These are phyloP conservation scores for Vachellia pachyceras DNA, from an alignment of 306 rosid genomes.

Conservation along the genomic window DNA sequence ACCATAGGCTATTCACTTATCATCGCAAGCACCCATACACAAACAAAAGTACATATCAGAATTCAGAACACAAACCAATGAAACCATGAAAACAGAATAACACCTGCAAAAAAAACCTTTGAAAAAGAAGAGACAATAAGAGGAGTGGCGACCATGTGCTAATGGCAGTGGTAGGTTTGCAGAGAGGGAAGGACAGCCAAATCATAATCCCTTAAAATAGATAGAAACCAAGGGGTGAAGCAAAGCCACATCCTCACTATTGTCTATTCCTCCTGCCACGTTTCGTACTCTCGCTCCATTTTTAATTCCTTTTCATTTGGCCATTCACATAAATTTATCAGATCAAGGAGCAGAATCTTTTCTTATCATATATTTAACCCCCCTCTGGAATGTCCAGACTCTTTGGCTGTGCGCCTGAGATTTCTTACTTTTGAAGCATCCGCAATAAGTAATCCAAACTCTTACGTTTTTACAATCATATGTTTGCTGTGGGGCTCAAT, in stretches of 20 bases:
- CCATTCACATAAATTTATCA: neutral
- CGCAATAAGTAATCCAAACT: slow-evolving; percentile 32
- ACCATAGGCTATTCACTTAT: neutral
- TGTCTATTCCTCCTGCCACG: slow-evolving; percentile 36
- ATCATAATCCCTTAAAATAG: slow-evolving; percentile 40
- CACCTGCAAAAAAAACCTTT: neutral
- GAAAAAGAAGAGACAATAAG: neutral
- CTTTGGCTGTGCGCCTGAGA: slow-evolving; percentile 38
- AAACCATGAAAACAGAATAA: neutral
- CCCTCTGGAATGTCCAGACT: neutral
- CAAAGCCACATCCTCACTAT: slow-evolving; percentile 38
- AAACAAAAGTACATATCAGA: neutral
- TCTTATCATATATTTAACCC: neutral
- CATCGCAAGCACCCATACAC: neutral
- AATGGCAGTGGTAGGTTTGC: slow-evolving; percentile 33
- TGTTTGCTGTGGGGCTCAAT: too few species aligned
- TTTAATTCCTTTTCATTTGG: slow-evolving; percentile 26
- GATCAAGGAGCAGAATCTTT: slow-evolving; percentile 36
- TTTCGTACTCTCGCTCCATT: slow-evolving; percentile 29
- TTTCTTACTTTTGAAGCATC: slow-evolving; percentile 45
- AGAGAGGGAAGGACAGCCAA: slow-evolving; percentile 35
- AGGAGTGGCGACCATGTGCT: slow-evolving; percentile 50
- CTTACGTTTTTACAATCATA: too few species aligned
- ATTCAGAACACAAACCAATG: neutral
- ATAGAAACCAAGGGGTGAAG: slow-evolving; percentile 25